Conservation (phyloP, 1,284 basidiomycete species). For the Prillingera fragicola region DNA sequence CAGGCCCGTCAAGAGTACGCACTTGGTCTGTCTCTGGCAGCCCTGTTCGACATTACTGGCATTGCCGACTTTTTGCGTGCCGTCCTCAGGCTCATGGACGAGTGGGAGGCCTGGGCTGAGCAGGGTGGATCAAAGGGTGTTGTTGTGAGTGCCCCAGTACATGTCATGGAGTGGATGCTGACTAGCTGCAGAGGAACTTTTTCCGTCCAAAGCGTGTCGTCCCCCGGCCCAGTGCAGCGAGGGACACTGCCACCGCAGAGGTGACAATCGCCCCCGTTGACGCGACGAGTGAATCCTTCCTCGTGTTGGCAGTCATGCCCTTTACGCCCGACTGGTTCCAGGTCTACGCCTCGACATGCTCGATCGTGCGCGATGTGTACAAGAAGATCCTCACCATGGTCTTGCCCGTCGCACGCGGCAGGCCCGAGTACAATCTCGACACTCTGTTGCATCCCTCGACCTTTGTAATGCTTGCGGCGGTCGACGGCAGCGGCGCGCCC, state of each 20-base stretch:
- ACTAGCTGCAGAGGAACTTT: slow-evolving; percentile 15
- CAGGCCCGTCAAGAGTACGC: slow-evolving; percentile 47
- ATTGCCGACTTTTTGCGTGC: slow-evolving; percentile 47
- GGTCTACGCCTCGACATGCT: slow-evolving; percentile 49
- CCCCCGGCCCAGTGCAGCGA: slow-evolving; percentile 10
- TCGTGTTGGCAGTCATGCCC: slow-evolving; percentile 33
- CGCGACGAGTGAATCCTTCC: slow-evolving; percentile 17
- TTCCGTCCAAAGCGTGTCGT: slow-evolving; percentile 16
- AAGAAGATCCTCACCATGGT: slow-evolving; percentile 44
- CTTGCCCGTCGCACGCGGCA: slow-evolving; percentile 14
- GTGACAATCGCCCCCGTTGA: slow-evolving; percentile 17
- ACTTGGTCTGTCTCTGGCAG: slow-evolving; percentile 49
- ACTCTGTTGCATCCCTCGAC: slow-evolving; percentile 35
- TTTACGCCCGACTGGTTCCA: slow-evolving; percentile 53
- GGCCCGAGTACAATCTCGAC: neutral
- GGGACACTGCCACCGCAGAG: slow-evolving; percentile 16
- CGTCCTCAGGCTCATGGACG: slow-evolving; percentile 45
- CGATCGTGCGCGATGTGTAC: slow-evolving; percentile 51
- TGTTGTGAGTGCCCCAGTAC: neutral
- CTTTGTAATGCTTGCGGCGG: slow-evolving; percentile 15
- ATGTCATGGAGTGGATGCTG: neutral
- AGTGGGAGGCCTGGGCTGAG: slow-evolving; percentile 49
- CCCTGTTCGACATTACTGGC: slow-evolving; percentile 47
- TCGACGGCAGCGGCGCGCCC: slow-evolving; percentile 1
- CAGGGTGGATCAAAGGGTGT: slow-evolving; percentile 37